Evolutionary conservation across 208 protist genomes (phyloP).

Genomic region (Leishmania tarentolae): DNA sequence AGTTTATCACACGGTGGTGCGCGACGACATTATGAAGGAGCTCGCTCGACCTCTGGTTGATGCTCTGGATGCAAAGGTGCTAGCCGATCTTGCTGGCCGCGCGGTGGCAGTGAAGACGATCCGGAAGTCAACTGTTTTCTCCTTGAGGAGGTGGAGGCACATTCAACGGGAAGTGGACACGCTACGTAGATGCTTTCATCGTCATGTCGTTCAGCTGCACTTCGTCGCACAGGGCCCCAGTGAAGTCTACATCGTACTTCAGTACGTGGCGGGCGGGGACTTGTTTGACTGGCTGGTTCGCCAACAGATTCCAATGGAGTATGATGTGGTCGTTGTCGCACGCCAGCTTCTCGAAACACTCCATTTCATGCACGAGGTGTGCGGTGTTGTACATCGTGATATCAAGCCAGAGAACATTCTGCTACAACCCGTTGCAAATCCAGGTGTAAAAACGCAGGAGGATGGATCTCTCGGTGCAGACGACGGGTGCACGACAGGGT

Average conservation of each 20-base stretch:
- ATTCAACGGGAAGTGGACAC: conserved; percentile 52
- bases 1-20: conserved; percentile 40
- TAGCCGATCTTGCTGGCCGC: conserved; percentile 20
- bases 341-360: conserved; percentile 49
- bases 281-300: conserved; percentile 64
- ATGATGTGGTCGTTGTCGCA: conserved; percentile 49
- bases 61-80: conserved; percentile 10
- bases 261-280: conserved; percentile 48
- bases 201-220: conserved; percentile 56
- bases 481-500: conserved; percentile 2
- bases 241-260: conserved; percentile 58
- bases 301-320: conserved; percentile 46
- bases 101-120: conserved; percentile 56
- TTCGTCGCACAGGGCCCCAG: conserved; percentile 48
- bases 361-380: conserved; percentile 52
- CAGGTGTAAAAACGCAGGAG: conserved; percentile 12
- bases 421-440: conserved; percentile 23
- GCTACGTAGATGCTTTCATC: conserved; percentile 39
- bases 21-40: conserved; percentile 21
- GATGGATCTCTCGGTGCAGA: conserved; percentile 28
- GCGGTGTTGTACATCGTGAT: conserved; percentile 92
- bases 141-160: conserved; percentile 45
- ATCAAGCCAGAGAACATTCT: conserved; percentile 96
- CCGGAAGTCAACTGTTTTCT: conserved; percentile 55
- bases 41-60: not conserved